These are phyloP conservation scores for Rhododendron ferrugineum DNA, from an alignment of 148 eudicot genomes.

Conservation along the genomic window DNA sequence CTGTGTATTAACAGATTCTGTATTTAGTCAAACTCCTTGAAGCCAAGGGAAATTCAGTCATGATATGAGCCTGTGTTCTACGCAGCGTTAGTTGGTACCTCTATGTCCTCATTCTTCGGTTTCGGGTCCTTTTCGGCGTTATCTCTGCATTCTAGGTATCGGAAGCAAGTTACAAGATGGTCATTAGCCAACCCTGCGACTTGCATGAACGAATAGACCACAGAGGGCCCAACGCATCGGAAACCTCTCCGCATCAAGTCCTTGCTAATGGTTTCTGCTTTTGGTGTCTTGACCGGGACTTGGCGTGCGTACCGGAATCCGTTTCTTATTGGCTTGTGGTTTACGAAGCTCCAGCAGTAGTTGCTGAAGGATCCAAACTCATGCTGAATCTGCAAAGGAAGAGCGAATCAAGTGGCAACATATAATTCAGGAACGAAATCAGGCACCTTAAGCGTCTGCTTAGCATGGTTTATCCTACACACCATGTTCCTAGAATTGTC, in stretches of 20 bases:
- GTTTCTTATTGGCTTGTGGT: conserved; percentile 43
- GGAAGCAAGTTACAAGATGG: conserved; percentile 64
- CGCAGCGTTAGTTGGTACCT: conserved; percentile 1
- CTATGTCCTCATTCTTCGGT: neutral
- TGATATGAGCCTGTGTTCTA: neutral
- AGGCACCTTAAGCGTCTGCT: too few species aligned
- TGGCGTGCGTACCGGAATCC: conserved; percentile 53
- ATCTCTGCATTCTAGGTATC: conserved; percentile 39
- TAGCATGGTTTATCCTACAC: neutral
- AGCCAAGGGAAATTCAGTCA: neutral
- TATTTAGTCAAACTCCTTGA: neutral
- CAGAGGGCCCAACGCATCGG: conserved; percentile 66
- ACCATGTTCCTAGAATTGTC: neutral
- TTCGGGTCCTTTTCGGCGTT: conserved; percentile 3
- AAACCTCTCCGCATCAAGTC: conserved; percentile 66
- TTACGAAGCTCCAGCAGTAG: conserved; percentile 62
- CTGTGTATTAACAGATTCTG: neutral
- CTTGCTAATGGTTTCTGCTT: conserved; percentile 59
- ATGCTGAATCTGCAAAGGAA: conserved; percentile 48
- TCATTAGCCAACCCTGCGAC: conserved; percentile 61
- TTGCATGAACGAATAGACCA: conserved; percentile 77
- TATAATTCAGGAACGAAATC: neutral
- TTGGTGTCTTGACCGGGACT: conserved; percentile 62
- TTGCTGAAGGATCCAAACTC: conserved; percentile 63
- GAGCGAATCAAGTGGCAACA: neutral